Evolutionary conservation across 169 alveolate species (phyloP).

Genomic region (Hepatocystis sp.): DNA sequence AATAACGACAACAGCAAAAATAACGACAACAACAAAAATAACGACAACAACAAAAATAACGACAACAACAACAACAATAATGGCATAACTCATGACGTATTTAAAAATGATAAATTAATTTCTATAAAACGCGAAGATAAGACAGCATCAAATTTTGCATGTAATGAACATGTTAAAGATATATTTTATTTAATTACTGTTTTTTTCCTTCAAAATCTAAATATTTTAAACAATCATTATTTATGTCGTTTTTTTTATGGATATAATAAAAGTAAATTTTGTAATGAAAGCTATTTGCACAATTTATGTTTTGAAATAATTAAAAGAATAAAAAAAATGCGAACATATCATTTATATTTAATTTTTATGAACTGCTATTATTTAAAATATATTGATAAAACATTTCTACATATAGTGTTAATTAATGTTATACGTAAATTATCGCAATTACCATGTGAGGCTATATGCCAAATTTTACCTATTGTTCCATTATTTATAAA

Average conservation of each 20-base stretch:
- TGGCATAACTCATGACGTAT: not conserved
- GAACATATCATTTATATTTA: constrained; percentile 68
- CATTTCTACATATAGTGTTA: constrained; percentile 27
- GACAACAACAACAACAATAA: too few species aligned
- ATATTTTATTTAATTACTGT: constrained; percentile 48
- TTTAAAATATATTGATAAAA: constrained; percentile 34
- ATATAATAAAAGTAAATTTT: constrained; percentile 66
- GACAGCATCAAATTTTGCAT: constrained; percentile 10
- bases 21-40: constrained; percentile 1
- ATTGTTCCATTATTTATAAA: constrained; percentile 37
- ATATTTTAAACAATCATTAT: constrained; percentile 56
- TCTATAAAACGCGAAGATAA: constrained; percentile 15
- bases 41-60: too few species aligned
- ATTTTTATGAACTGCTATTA: constrained; percentile 45
- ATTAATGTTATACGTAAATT: constrained; percentile 24
- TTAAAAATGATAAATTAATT: constrained; percentile 10
- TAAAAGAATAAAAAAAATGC: constrained; percentile 70
- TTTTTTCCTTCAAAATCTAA: constrained; percentile 66
- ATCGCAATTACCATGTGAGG: constrained; percentile 75
- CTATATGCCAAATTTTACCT: constrained; percentile 58
- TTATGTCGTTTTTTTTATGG: constrained; percentile 72
- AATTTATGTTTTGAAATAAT: constrained; percentile 72
- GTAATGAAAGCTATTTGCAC: constrained; percentile 54
- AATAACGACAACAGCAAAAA: too few species aligned
- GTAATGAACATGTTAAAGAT: constrained; percentile 59